A percentile compares a stretch with the other conserved stretches of the same genome.
Conservation (phyloP, 2,329 filamentous ascomycete species). For the Cephalotrichum gorgonifer region DNA sequence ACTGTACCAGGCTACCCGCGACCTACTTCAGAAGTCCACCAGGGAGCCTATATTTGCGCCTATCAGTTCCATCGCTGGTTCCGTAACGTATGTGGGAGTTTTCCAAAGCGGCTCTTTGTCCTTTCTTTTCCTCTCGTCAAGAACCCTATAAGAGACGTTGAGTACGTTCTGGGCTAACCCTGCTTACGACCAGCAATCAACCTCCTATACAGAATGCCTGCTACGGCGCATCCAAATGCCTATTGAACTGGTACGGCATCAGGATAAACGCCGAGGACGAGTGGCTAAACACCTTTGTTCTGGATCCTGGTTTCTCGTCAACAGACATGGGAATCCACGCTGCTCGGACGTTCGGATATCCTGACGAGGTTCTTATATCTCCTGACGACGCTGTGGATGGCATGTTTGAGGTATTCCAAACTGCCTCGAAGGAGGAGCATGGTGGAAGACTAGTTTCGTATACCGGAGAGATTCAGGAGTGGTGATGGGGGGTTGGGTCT, state of each 20-base stretch:
- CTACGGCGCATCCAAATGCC: slow-evolving; percentile 34
- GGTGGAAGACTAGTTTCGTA: slow-evolving; percentile 14
- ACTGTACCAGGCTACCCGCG: slow-evolving; percentile 31
- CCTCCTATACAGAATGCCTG: slow-evolving; percentile 18
- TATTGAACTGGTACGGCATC: slow-evolving; percentile 18
- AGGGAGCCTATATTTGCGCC: slow-evolving; percentile 24
- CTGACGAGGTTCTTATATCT: not conserved
- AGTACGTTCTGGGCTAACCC: not conserved
- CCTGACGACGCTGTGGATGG: slow-evolving; percentile 9
- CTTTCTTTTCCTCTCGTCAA: too few relatives aligned
- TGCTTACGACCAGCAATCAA: slow-evolving; percentile 7
- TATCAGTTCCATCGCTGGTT: slow-evolving; percentile 21
- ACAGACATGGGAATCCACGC: slow-evolving; percentile 1
- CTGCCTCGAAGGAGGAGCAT: slow-evolving; percentile 11
- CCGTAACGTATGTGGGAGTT: not conserved
- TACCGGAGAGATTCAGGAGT: slow-evolving; percentile 1
- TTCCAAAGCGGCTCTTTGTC: too few relatives aligned
- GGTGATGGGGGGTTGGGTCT: too few relatives aligned
- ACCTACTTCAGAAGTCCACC: slow-evolving; percentile 22
- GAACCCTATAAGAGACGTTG: not conserved
- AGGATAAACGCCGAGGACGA: slow-evolving; percentile 20
- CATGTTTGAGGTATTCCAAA: slow-evolving; percentile 9
- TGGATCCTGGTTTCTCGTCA: slow-evolving; percentile 18
- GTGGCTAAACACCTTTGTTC: slow-evolving; percentile 19
- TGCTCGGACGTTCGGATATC: not conserved